phyloP scores from a whole-genome alignment of 2,329 filamentous ascomycete species.

The Pseudophaeomoniella oleicola region DNA sequence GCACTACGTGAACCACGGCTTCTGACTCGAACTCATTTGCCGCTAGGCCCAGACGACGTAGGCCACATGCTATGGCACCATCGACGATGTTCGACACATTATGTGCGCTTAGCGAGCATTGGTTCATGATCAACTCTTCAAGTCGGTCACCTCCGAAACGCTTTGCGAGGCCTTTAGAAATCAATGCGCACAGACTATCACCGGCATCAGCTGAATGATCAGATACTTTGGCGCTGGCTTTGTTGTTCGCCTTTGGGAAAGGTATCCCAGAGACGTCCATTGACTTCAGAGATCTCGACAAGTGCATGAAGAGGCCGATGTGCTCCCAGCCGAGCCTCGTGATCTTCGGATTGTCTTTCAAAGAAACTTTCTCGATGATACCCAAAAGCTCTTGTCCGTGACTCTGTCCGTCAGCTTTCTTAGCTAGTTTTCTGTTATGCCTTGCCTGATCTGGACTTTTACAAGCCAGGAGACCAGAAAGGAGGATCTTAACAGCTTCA shows the following conservation, averaged over 20 bases:
- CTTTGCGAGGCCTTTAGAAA: constrained; percentile 62
- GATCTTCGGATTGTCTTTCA: constrained; percentile 82
- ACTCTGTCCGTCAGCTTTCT: constrained; percentile 20
- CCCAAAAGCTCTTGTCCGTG: constrained; percentile 32
- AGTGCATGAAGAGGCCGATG: constrained; percentile 75
- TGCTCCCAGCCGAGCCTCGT: constrained; percentile 82
- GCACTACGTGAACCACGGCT: constrained; percentile 60
- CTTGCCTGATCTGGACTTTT: constrained; percentile 49
- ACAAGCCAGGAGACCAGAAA: constrained; percentile 72
- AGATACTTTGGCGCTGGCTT: constrained; percentile 14
- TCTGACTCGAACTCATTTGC: constrained; percentile 64
- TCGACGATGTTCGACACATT: constrained; percentile 68
- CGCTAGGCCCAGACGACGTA: constrained; percentile 67
- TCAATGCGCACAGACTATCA: constrained; percentile 46
- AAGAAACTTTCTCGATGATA: constrained; percentile 68
- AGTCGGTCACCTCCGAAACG: constrained; percentile 61
- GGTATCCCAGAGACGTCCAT: constrained; percentile 76
- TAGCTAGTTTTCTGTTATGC: constrained; percentile 27
- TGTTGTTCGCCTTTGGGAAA: constrained; percentile 43
- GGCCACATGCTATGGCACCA: constrained; percentile 61
- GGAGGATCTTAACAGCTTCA: constrained; percentile 70
- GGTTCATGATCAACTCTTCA: constrained; percentile 70
- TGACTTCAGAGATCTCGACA: constrained; percentile 72
- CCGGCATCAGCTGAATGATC: constrained; percentile 3
- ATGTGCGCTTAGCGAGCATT: constrained; percentile 56